Evolutionary conservation across 805 yeast species (phyloP), one percentile per base, ranked within the genome.

Genomic region (Brettanomyces naardenensis): DNA sequence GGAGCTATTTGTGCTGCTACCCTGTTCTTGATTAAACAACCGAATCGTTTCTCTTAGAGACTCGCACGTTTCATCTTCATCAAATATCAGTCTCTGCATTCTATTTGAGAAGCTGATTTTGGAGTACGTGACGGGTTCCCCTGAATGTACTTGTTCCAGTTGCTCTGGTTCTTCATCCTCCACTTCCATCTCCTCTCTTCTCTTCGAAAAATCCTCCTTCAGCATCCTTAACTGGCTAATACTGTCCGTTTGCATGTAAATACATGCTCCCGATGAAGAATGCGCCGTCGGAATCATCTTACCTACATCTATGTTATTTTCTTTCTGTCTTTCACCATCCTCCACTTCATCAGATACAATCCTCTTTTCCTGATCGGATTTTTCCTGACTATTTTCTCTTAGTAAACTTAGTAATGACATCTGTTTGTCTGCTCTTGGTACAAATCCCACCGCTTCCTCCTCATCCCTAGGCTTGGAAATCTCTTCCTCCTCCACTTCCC

Each of bases 241-340:
- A 17, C 13, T 13, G 9, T 31, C 26, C 14, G 34, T 20, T 14
- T 31, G 34, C 26, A 31, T 20, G 21, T 31, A 31, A 31, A 31
- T 18, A n/a, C 13, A 19, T 21, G 22, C 26, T 13, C 34, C 34
- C 21, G 26, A 11, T 23, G 26, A 23, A 23, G 10, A 23, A 11
- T 11, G 7, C 11, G 7, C 11, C 11, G 26, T 23, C n/a, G n/a
- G n/a, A n/a, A n/a, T n/a, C n/a, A n/a, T n/a, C n/a, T n/a, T n/a
- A n/a, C n/a, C n/a, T n/a, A n/a, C n/a, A n/a, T n/a, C n/a, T n/a
- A n/a, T n/a, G n/a, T n/a, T n/a, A n/a, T n/a, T n/a, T n/a, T n/a
- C n/a, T n/a, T n/a, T n/a, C n/a, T n/a, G n/a, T n/a, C n/a, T n/a
- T 23, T 23, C 26, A 11, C 26, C 7, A 11, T 23, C 26, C 11